These are phyloP conservation scores for Austroboletus niveus DNA, from an alignment of 1,284 basidiomycete species.

Conservation along the genomic window DNA sequence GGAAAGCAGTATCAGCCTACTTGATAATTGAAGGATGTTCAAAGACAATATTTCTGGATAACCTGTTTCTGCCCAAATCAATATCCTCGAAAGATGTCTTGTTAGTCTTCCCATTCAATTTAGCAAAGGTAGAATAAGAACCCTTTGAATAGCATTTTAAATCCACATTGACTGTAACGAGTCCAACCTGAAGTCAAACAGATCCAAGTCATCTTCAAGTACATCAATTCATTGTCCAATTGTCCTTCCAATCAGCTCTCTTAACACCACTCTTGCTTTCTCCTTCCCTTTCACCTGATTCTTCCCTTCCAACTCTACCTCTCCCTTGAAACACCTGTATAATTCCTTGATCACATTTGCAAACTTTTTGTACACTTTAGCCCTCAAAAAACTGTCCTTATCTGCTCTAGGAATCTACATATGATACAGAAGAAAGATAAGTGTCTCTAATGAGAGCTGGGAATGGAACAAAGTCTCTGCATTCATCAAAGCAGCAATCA, in stretches of 20 bases:
- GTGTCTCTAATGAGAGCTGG: constrained; percentile 49
- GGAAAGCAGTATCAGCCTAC: constrained; percentile 29
- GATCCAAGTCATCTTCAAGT: constrained; percentile 15
- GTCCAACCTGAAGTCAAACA: constrained; percentile 51
- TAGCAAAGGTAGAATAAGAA: constrained; percentile 2
- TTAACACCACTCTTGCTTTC: too few relatives aligned
- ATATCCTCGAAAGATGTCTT: constrained; percentile 14
- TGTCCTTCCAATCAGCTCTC: too few relatives aligned
- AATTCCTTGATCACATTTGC: constrained; percentile 45
- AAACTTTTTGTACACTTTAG: constrained; percentile 50
- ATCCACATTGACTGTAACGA: constrained; percentile 57
- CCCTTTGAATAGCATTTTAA: constrained; percentile 48
- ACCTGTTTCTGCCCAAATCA: constrained; percentile 22
- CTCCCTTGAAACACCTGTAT: constrained; percentile 47
- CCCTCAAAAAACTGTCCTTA: constrained; percentile 45
- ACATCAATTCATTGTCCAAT: too few relatives aligned
- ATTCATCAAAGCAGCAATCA: constrained; percentile 52
- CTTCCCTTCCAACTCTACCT: constrained; percentile 38
- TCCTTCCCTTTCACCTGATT: neutral
- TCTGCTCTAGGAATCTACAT: constrained; percentile 44
- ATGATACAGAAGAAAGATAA: constrained; percentile 45
- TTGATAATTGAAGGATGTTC: constrained; percentile 28
- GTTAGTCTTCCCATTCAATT: constrained; percentile 4
- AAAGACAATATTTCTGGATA: constrained; percentile 16
- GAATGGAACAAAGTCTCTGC: constrained; percentile 51